Base-by-base conservation (phyloP, 495 filamentous ascomycete species). In the Diplogelasinospora grovesii region DNA sequence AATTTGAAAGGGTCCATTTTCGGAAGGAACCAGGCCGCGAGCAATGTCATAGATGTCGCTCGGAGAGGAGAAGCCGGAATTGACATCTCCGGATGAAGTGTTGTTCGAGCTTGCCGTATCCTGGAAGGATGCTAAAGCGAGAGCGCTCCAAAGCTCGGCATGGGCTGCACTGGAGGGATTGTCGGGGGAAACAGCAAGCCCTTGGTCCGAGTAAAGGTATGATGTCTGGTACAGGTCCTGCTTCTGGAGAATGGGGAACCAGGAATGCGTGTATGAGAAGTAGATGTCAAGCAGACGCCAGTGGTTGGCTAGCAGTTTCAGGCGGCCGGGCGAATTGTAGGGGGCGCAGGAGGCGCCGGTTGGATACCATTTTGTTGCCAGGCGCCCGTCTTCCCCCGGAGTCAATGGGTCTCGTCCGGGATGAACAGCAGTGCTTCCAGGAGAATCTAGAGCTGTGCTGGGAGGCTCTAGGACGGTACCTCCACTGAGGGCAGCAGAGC, bases 191-290 rank as follows among this genome's bases (percentile, higher is more conserved):
- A 56, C 13, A 36, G 35, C 36, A 49, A 62, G 16, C 39, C 49
- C 52, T 3, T 41, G 64, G 44, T 48, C 61, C 28, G 45, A 67
- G 37, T 62, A 75, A 48, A 47, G 71, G 35, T 51, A 71, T 35
- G 43, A 69, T 27, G 60, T 58, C 22, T 71, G 71, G 35, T 56
- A 65, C 33, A 86, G 63, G 41, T 77, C 78, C 51, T 84, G 78
- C 52, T 84, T 85, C 19, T 83, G 78, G 22, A 81, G 63, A 26
- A 86, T 77, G 3, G 83, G 83, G 13, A 86, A 70, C 83, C 83
- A 88, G 8, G 70, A 71, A 53, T 85, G 78, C 2, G 83, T 86
- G 38, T 78, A 75, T 3, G 82, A 75, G 50, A 86, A 86, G 51
- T 84, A 86, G 5, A 80, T 67, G 50, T 88, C 81, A 16, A 88